Conservation (phyloP, 345 rosid genomes). For the Cardamine chenopodiifolia region DNA sequence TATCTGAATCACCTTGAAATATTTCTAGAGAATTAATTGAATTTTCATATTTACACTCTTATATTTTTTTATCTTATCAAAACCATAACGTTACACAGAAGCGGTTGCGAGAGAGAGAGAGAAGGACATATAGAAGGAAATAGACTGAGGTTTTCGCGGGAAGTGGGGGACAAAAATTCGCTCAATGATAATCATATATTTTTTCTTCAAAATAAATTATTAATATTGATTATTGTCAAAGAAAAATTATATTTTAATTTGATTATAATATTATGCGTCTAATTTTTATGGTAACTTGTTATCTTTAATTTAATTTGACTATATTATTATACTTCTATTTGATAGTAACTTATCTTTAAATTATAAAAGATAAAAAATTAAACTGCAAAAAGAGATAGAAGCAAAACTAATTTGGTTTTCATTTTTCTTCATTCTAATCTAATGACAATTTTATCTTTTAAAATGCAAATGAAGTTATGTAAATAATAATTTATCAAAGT, state of each 20-base stretch:
- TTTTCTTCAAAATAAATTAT: neutral
- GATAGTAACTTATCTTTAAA: neutral
- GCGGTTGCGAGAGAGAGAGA: conserved; percentile 31
- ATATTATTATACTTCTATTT: neutral
- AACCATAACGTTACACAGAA: conserved; percentile 35
- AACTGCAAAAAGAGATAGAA: neutral
- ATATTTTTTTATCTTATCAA: conserved; percentile 4
- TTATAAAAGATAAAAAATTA: neutral
- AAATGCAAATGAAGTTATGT: neutral
- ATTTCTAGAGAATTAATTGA: conserved; percentile 1
- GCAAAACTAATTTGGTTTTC: neutral
- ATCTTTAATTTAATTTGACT: neutral
- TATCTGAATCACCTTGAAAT: neutral
- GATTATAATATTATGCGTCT: neutral
- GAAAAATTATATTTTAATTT: no score
- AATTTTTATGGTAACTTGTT: neutral
- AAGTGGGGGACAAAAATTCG: conserved; percentile 37
- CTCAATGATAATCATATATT: no score
- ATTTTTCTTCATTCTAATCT: neutral
- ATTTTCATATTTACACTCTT: conserved; percentile 24
- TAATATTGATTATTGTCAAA: neutral
- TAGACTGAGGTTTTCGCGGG: conserved; percentile 67
- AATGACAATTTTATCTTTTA: neutral
- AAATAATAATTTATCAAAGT: no score
- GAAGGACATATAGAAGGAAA: conserved; percentile 5